phyloP scores from a whole-genome alignment of 805 yeast species.

The Spathaspora boniae region DNA sequence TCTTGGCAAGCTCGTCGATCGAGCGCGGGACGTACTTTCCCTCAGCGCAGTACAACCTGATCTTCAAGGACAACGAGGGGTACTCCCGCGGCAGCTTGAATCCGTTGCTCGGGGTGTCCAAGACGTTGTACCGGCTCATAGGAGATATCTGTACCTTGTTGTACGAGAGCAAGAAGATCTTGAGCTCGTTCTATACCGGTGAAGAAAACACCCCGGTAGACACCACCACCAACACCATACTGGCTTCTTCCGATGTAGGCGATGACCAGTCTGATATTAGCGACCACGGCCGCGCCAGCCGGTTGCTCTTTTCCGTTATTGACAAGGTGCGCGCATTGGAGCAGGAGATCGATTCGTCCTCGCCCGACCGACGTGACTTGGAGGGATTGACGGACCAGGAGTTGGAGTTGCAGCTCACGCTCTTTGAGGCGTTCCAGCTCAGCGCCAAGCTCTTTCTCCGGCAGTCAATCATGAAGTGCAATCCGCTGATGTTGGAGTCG shows the following conservation, averaged over 20 bases:
- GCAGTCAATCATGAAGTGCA: slow-evolving; percentile 59
- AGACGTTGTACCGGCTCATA: slow-evolving; percentile 60
- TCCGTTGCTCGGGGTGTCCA: slow-evolving; percentile 71
- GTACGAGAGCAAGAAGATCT: slow-evolving; percentile 42
- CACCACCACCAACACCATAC: slow-evolving; percentile 7
- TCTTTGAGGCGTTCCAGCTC: slow-evolving; percentile 69
- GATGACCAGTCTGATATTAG: slow-evolving; percentile 21
- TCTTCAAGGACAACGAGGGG: slow-evolving; percentile 38
- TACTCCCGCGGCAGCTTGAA: slow-evolving; percentile 47
- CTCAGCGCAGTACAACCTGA: slow-evolving; percentile 52
- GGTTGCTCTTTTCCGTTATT: slow-evolving; percentile 22
- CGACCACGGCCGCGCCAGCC: slow-evolving; percentile 19
- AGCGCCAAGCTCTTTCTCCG: slow-evolving; percentile 65
- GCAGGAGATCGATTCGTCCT: slow-evolving; percentile 42
- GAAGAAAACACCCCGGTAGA: slow-evolving; percentile 11
- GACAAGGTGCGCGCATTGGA: slow-evolving; percentile 42
- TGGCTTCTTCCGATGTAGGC: too few relatives aligned
- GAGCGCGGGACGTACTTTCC: slow-evolving; percentile 66
- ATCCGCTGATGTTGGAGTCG: slow-evolving; percentile 61
- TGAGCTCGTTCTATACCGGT: slow-evolving; percentile 9
- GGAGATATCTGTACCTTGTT: slow-evolving; percentile 67
- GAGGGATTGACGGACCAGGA: slow-evolving; percentile 42
- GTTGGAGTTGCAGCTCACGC: slow-evolving; percentile 60
- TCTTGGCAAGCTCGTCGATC: slow-evolving; percentile 58
- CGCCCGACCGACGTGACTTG: slow-evolving; percentile 52